Evolutionary conservation across 768 basidiomycete species (phyloP).

Genomic region (Coprinopsis marcescibilis): DNA sequence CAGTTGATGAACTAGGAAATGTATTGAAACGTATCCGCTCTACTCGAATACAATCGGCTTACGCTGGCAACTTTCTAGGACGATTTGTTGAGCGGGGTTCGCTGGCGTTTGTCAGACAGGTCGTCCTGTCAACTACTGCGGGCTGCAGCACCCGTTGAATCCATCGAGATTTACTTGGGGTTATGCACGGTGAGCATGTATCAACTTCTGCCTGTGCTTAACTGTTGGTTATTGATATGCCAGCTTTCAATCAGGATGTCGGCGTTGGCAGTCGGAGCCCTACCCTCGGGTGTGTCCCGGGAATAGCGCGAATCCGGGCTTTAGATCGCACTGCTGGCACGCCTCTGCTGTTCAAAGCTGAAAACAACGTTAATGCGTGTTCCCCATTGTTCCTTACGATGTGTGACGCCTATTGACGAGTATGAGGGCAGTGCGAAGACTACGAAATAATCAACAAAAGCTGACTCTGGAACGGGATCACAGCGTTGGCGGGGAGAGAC

Average conservation of each 20-base stretch:
- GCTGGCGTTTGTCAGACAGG: not conserved
- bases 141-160: not conserved
- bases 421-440: not conserved
- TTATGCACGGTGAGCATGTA: constrained; percentile 4
- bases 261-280: not conserved
- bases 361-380: too few species aligned
- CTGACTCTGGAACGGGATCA: too few species aligned
- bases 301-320: not conserved
- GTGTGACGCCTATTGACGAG: not conserved
- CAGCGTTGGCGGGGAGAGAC: not conserved
- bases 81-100: too few species aligned
- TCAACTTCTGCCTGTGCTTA: not conserved
- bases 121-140: constrained; percentile 1
- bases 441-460: too few species aligned
- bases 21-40: too few species aligned
- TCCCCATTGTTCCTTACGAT: not conserved
- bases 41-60: too few species aligned
- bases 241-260: not conserved
- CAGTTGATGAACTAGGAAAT: too few species aligned
- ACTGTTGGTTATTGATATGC: constrained; percentile 4
- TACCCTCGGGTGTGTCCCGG: not conserved
- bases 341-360: too few species aligned
- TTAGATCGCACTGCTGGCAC: too few species aligned
- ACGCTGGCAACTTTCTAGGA: too few species aligned
- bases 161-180: not conserved